These are phyloP conservation scores for Aciculosporium take DNA, from an alignment of 2,329 filamentous ascomycete species.

Conservation along the genomic window DNA sequence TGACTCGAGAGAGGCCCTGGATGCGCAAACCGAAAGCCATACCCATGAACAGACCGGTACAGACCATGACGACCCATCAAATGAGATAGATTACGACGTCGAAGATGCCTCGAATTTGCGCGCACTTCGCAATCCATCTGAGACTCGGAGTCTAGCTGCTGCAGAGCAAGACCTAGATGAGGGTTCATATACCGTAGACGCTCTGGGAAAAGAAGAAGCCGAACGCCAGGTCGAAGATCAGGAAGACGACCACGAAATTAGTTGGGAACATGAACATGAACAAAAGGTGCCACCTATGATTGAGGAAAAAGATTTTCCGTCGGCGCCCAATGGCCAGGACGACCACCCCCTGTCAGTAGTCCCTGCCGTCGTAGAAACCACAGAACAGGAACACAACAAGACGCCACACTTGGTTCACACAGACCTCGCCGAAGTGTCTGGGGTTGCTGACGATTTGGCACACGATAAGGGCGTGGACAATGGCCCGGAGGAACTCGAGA, in stretches of 20 bases:
- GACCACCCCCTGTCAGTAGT: neutral
- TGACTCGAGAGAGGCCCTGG: neutral
- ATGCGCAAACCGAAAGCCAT: neutral
- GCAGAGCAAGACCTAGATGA: slow-evolving; percentile 1
- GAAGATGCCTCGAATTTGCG: slow-evolving; percentile 7
- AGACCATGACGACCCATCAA: slow-evolving; percentile 8
- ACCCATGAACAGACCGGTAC: slow-evolving; percentile 5
- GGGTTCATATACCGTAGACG: neutral
- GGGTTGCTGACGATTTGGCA: neutral
- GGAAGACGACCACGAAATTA: slow-evolving; percentile 10
- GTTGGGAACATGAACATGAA: slow-evolving; percentile 11
- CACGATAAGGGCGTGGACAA: slow-evolving; percentile 3
- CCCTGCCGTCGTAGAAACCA: neutral
- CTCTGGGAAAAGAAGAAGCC: neutral
- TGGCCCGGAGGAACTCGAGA: neutral
- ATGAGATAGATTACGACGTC: slow-evolving; percentile 26
- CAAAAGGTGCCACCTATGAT: neutral
- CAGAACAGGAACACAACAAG: neutral
- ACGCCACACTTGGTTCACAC: neutral
- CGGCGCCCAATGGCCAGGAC: neutral
- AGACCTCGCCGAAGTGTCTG: neutral
- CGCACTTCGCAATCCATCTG: neutral
- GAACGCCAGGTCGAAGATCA: slow-evolving; percentile 3
- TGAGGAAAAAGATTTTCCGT: neutral
- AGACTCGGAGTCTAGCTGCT: neutral